phyloP scores from a whole-genome alignment of 176 grass and related monocot species.

The Dendrocalamus sinicus region DNA sequence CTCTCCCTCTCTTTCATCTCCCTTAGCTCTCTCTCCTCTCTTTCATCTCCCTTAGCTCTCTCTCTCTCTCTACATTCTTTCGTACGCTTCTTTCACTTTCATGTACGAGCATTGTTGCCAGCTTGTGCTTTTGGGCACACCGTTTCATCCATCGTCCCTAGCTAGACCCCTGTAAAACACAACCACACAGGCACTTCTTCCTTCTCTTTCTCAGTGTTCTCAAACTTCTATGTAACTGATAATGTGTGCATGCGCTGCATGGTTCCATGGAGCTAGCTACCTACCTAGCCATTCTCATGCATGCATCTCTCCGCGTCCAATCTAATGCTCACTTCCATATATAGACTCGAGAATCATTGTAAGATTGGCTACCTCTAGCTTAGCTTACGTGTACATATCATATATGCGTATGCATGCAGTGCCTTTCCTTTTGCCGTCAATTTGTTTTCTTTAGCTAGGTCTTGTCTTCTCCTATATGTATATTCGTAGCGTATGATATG shows the following conservation, averaged over 20 bases:
- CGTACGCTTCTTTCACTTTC: conserved; percentile 56
- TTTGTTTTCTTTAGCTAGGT: not conserved
- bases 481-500: not conserved
- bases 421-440: not conserved
- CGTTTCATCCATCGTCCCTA: conserved; percentile 23
- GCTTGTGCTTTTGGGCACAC: conserved; percentile 59
- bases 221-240: conserved; percentile 49
- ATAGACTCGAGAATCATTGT: not conserved
- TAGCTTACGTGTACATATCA: conserved; percentile 18
- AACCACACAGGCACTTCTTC: not conserved
- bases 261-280: not conserved
- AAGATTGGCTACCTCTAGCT: conserved; percentile 1
- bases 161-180: not conserved
- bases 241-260: not conserved
- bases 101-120: conserved; percentile 28
- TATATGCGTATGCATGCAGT: not conserved
- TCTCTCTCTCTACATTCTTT: conserved; percentile 31
- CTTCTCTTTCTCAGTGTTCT: conserved; percentile 35
- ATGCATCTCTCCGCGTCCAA: not conserved
- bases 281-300: not conserved
- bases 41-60: no score
- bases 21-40: no score
- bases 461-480: not conserved
- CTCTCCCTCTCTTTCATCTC: no score
- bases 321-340: not conserved